phyloP scores from a whole-genome alignment of 352 stramenopile species.

The Aphanomyces stellatus region DNA sequence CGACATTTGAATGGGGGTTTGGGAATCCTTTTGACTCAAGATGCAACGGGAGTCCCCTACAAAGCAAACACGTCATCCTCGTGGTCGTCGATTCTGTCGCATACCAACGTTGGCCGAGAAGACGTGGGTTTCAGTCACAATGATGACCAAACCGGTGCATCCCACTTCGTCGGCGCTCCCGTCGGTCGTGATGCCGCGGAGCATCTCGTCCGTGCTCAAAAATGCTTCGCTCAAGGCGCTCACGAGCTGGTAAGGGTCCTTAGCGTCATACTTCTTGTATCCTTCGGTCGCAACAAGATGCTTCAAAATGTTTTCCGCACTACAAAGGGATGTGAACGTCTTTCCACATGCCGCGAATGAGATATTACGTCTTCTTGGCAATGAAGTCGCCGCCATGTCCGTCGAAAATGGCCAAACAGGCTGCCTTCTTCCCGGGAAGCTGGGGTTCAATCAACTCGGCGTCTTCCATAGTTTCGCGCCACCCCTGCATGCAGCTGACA shows the following conservation, averaged over 20 bases:
- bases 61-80: neutral
- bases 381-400: slow-evolving; percentile 57
- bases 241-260: slow-evolving; percentile 43
- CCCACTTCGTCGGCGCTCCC: slow-evolving; percentile 68
- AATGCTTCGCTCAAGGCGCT: slow-evolving; percentile 68
- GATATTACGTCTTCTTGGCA: slow-evolving; percentile 35
- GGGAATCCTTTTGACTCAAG: slow-evolving; percentile 59
- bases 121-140: slow-evolving; percentile 72
- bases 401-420: slow-evolving; percentile 75
- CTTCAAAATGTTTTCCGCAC: slow-evolving; percentile 27
- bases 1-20: slow-evolving; percentile 69
- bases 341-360: neutral
- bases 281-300: slow-evolving; percentile 24
- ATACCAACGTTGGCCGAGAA: slow-evolving; percentile 65
- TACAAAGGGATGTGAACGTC: neutral
- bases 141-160: slow-evolving; percentile 69
- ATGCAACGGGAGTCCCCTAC: slow-evolving; percentile 74
- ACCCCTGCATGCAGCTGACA: slow-evolving; percentile 73
- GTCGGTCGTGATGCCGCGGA: slow-evolving; percentile 54
- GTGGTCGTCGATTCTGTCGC: neutral
- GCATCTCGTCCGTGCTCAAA: slow-evolving; percentile 52
- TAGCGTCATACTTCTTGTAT: slow-evolving; percentile 24
- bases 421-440: slow-evolving; percentile 22
- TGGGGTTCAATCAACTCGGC: slow-evolving; percentile 57
- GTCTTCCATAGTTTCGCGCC: slow-evolving; percentile 82